Conservation (phyloP, 2,329 filamentous ascomycete species). For the Diaporthe ilicicola region DNA sequence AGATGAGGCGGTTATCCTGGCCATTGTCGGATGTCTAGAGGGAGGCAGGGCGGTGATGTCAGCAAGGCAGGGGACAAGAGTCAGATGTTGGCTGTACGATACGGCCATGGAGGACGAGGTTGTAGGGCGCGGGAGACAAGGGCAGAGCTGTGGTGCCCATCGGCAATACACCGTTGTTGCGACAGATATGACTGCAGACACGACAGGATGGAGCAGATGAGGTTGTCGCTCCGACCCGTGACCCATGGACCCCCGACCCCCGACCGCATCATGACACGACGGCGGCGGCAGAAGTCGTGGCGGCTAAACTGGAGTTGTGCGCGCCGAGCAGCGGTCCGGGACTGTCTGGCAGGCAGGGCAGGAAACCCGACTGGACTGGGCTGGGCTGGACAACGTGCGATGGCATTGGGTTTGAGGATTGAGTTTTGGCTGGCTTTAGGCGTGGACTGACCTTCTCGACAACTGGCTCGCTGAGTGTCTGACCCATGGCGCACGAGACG, state of each 20-base stretch:
- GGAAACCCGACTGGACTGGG: not conserved
- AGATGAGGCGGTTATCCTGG: conserved; percentile 91
- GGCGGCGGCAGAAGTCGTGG: not conserved
- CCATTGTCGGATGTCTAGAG: conserved; percentile 84
- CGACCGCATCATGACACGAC: not conserved
- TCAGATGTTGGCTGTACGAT: not conserved
- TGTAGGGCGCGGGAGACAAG: conserved; percentile 13
- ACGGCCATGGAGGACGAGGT: not conserved
- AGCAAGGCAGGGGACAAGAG: conserved; percentile 35
- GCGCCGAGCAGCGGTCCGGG: not conserved
- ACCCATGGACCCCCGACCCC: too few relatives aligned
- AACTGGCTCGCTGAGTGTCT: conserved; percentile 98
- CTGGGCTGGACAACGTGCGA: not conserved
- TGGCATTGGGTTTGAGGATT: not conserved
- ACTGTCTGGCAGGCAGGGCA: not conserved
- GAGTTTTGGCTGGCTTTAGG: conserved; percentile 12
- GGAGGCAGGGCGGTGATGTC: conserved; percentile 36
- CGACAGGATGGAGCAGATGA: not conserved
- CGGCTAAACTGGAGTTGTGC: not conserved
- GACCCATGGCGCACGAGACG: conserved; percentile 75
- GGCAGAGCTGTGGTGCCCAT: not conserved
- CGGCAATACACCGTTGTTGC: not conserved
- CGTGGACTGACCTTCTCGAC: conserved; percentile 87
- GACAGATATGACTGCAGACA: not conserved
- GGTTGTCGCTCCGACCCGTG: not conserved